These are phyloP conservation scores for Malassezia nana DNA, from an alignment of 1,284 basidiomycete species.

Conservation along the genomic window DNA sequence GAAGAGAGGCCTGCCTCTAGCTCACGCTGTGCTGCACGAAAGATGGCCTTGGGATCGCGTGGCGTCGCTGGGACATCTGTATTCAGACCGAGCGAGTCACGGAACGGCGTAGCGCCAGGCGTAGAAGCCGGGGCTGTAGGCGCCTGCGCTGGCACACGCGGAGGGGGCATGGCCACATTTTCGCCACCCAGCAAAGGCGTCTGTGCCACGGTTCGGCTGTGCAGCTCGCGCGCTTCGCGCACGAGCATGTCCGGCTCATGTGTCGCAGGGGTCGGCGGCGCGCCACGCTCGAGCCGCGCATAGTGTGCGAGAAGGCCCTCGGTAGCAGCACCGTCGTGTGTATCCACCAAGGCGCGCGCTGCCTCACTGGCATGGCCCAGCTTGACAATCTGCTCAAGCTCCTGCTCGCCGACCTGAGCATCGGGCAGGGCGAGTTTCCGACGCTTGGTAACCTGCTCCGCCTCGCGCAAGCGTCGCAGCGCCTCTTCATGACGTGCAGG, in stretches of 20 bases:
- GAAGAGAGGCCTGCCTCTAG: conserved; percentile 71
- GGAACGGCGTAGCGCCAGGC: conserved; percentile 70
- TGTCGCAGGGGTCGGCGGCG: neutral
- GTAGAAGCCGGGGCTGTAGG: neutral
- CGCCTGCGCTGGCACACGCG: conserved; percentile 48
- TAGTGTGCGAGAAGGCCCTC: conserved; percentile 81
- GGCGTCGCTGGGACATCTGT: conserved; percentile 28
- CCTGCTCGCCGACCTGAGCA: conserved; percentile 88
- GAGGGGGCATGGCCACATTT: conserved; percentile 88
- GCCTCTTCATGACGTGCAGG: conserved; percentile 67
- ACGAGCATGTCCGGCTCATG: conserved; percentile 53
- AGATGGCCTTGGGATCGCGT: conserved; percentile 22
- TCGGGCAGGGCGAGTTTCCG: conserved; percentile 73
- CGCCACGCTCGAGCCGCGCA: conserved; percentile 73
- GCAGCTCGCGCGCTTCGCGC: conserved; percentile 85
- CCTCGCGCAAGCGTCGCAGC: conserved; percentile 92
- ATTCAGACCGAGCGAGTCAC: conserved; percentile 85
- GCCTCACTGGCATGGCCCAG: conserved; percentile 86
- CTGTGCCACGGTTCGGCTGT: conserved; percentile 80
- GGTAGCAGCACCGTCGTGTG: conserved; percentile 56
- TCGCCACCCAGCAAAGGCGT: conserved; percentile 93
- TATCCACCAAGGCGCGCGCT: conserved; percentile 66
- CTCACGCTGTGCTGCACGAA: conserved; percentile 48
- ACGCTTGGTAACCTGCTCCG: conserved; percentile 82
- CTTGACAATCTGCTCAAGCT: conserved; percentile 97